Percentiles rank a stretch among this genome's conserved stretches.
phyloP scores from a whole-genome alignment of 495 filamentous ascomycete species.

The Penicillium tannophilum region DNA sequence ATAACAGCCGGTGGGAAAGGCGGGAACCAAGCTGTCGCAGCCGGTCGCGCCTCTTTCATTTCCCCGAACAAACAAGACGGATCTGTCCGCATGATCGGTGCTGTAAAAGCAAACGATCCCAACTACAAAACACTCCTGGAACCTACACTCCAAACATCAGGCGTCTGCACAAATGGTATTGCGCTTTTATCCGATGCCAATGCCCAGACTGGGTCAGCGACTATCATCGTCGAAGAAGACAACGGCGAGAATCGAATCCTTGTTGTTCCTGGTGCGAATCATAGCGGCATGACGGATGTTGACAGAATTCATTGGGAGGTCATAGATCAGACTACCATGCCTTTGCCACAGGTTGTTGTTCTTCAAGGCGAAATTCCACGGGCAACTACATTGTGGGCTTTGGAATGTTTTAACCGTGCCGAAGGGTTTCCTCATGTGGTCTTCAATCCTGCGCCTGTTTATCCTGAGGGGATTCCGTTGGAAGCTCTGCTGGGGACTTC shows the following conservation, averaged over 20 bases:
- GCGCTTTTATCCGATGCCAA: slow-evolving; percentile 18
- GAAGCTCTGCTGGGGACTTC: slow-evolving; percentile 60
- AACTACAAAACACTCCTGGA: slow-evolving; percentile 26
- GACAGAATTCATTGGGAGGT: not conserved
- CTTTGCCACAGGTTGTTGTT: slow-evolving; percentile 58
- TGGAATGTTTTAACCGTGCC: slow-evolving; percentile 51
- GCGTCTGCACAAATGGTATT: slow-evolving; percentile 22
- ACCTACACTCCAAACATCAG: slow-evolving; percentile 23
- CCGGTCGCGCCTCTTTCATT: slow-evolving; percentile 28
- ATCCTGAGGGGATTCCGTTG: slow-evolving; percentile 42
- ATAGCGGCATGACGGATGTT: slow-evolving; percentile 34
- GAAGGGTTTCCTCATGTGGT: slow-evolving; percentile 16
- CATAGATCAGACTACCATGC: slow-evolving; percentile 9
- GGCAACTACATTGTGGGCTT: slow-evolving; percentile 61
- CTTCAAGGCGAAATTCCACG: slow-evolving; percentile 81
- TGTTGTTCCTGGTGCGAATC: slow-evolving; percentile 71
- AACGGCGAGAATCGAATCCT: slow-evolving; percentile 78
- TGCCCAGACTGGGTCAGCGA: slow-evolving; percentile 29
- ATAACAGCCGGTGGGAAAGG: slow-evolving; percentile 32
- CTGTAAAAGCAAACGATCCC: slow-evolving; percentile 26
- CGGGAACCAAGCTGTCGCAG: slow-evolving; percentile 32
- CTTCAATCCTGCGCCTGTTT: slow-evolving; percentile 74
- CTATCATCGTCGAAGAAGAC: slow-evolving; percentile 31
- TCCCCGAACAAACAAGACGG: slow-evolving; percentile 23
- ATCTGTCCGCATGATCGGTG: slow-evolving; percentile 27